Conservation (phyloP, 108 stramenopile species). For the Skeletonema tropicum region DNA sequence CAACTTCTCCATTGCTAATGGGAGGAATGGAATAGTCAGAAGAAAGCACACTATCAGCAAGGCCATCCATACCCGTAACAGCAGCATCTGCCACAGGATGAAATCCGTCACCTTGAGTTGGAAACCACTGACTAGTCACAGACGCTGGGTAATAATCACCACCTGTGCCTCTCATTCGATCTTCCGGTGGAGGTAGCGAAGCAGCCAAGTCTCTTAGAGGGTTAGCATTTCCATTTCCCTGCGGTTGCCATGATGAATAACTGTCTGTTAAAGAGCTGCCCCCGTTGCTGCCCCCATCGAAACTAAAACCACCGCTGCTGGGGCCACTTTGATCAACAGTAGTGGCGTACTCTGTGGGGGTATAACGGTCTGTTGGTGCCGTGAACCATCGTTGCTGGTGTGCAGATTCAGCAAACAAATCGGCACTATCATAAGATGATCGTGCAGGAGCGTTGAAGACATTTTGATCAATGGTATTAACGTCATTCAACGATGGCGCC, state of each 20-base stretch:
- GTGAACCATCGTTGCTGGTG: not conserved
- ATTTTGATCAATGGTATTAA: not conserved
- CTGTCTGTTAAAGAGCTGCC: not conserved
- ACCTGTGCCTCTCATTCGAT: not conserved
- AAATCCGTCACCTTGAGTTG: not conserved
- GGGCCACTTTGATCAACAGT: not conserved
- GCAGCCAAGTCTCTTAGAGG: slow-evolving; percentile 23
- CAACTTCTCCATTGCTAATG: not conserved
- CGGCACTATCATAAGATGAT: not conserved
- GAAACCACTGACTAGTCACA: not conserved
- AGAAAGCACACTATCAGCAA: not conserved
- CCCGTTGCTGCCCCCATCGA: not conserved
- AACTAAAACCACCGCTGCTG: not conserved
- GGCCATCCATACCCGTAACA: not conserved
- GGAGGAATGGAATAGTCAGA: not conserved
- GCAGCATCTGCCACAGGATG: not conserved
- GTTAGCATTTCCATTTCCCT: slow-evolving; percentile 13
- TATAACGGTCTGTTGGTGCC: not conserved
- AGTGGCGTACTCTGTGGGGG: not conserved
- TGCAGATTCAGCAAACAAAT: not conserved
- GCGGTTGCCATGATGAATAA: slow-evolving; percentile 11
- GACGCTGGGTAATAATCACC: not conserved
- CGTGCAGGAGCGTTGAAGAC: not conserved
- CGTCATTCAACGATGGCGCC: not conserved
- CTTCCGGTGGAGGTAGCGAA: slow-evolving; percentile 13